These are phyloP conservation scores for Trypanosoma congolense DNA, from an alignment of 208 protist genomes.

Conservation along the genomic window DNA sequence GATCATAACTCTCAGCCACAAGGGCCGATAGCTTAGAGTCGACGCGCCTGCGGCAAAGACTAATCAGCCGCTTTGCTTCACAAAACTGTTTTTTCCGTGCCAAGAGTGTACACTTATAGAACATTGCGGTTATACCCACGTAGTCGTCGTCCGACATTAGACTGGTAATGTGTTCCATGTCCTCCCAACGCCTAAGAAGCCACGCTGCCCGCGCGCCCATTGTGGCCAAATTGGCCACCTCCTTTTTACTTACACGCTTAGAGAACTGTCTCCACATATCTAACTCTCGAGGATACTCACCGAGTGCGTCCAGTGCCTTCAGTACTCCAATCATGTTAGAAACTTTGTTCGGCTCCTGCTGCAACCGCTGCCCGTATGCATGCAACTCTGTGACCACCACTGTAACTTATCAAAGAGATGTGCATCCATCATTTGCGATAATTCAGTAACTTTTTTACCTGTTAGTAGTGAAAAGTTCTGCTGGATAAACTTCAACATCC, in stretches of 20 bases:
- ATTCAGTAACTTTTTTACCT: constrained; percentile 53
- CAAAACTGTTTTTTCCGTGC: constrained; percentile 69
- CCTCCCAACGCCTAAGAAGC: constrained; percentile 90
- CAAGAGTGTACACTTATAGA: constrained; percentile 88
- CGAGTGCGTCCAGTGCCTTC: constrained; percentile 96
- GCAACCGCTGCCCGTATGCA: constrained; percentile 81
- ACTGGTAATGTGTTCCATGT: constrained; percentile 90
- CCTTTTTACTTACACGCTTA: constrained; percentile 56
- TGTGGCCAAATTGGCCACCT: constrained; percentile 85
- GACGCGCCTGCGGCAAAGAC: constrained; percentile 86
- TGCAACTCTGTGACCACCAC: constrained; percentile 96
- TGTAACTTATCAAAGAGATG: constrained; percentile 95
- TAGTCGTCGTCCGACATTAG: constrained; percentile 88
- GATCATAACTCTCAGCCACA: constrained; percentile 96
- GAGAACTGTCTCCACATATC: constrained; percentile 74
- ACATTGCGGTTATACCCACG: constrained; percentile 85
- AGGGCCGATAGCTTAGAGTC: constrained; percentile 95
- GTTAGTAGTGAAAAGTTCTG: constrained; percentile 83
- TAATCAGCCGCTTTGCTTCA: constrained; percentile 77
- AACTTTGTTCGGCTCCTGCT: constrained; percentile 79
- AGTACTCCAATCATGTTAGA: constrained; percentile 93
- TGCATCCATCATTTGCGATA: constrained; percentile 83
- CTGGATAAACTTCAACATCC: constrained; percentile 94
- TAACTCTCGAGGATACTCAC: constrained; percentile 89
- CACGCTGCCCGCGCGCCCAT: constrained; percentile 94